A percentile compares a stretch with the other conserved stretches of the same genome.
phyloP scores from a whole-genome alignment of 345 rosid genomes.

The Brassica incana region DNA sequence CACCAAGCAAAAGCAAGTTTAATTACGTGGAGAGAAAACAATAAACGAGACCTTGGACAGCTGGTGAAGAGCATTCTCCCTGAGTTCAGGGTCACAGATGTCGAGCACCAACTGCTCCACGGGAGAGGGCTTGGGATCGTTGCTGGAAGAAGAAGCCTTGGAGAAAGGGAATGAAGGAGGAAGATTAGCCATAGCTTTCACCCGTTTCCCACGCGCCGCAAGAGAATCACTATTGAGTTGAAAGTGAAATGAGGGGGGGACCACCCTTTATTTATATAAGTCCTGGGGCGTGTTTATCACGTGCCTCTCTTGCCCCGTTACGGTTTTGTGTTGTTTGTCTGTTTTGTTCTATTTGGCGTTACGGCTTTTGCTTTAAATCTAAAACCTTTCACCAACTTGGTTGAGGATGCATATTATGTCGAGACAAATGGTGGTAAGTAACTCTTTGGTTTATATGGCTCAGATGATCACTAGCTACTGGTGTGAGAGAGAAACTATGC shows the following conservation, averaged over 20 bases:
- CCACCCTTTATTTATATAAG: conserved; percentile 19
- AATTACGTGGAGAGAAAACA: background rate
- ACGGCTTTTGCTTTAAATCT: background rate
- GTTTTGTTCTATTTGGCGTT: background rate
- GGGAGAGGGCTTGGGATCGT: conserved; percentile 62
- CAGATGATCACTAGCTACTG: background rate
- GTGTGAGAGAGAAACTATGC: no score
- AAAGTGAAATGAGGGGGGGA: background rate
- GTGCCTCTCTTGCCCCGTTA: conserved; percentile 27
- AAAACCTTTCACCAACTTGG: background rate
- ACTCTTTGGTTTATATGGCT: background rate
- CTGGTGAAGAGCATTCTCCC: conserved; percentile 71
- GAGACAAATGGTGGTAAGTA: background rate
- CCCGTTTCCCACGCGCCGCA: conserved; percentile 24
- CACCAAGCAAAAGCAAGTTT: background rate
- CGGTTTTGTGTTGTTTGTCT: background rate
- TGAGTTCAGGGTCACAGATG: conserved; percentile 69
- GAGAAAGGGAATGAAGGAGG: conserved; percentile 43
- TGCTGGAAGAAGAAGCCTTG: conserved; percentile 41
- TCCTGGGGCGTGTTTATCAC: background rate
- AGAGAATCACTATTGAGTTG: background rate
- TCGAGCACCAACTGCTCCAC: conserved; percentile 82
- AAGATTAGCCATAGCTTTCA: conserved; percentile 56
- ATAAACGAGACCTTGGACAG: conserved; percentile 54
- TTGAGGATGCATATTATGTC: background rate